Percentiles rank a stretch among this genome's conserved stretches.
Conservation (phyloP, 1,284 basidiomycete species). For the Chondrostereum purpureum region DNA sequence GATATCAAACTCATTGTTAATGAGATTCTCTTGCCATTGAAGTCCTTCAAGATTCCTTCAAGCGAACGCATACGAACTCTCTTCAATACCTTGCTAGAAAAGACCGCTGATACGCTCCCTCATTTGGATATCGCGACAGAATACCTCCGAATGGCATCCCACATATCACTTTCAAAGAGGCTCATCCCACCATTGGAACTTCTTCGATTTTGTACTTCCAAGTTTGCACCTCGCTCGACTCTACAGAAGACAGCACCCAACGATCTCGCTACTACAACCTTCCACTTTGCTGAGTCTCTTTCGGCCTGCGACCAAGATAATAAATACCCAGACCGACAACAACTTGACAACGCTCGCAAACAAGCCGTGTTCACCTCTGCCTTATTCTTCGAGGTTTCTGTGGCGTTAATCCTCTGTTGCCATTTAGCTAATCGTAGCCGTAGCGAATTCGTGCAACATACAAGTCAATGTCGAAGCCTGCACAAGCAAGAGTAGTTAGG, state of each 20-base stretch:
- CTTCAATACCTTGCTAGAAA: slow-evolving; percentile 37
- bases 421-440: not conserved
- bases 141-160: slow-evolving; percentile 42
- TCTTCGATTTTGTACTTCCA: slow-evolving; percentile 44
- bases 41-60: slow-evolving; percentile 31
- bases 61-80: slow-evolving; percentile 35
- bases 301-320: slow-evolving; percentile 22
- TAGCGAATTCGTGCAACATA: not conserved
- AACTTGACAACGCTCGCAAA: slow-evolving; percentile 27
- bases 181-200: slow-evolving; percentile 38
- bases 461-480: not conserved
- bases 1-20: slow-evolving; percentile 46
- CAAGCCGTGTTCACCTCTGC: slow-evolving; percentile 41
- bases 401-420: not conserved
- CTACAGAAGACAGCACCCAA: slow-evolving; percentile 37
- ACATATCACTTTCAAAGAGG: slow-evolving; percentile 35
- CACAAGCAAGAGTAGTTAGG: not conserved
- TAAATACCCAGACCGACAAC: slow-evolving; percentile 14
- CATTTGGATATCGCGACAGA: slow-evolving; percentile 31
- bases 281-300: slow-evolving; percentile 32
- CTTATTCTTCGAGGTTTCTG: slow-evolving; percentile 41
- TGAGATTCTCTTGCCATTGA: slow-evolving; percentile 44
- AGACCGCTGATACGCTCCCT: slow-evolving; percentile 28
- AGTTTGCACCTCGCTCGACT: slow-evolving; percentile 39
- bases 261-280: slow-evolving; percentile 38